Evolutionary conservation across 768 basidiomycete species (phyloP), one percentile per base, ranked within the genome.

Genomic region (Plicaturopsis crispa): DNA sequence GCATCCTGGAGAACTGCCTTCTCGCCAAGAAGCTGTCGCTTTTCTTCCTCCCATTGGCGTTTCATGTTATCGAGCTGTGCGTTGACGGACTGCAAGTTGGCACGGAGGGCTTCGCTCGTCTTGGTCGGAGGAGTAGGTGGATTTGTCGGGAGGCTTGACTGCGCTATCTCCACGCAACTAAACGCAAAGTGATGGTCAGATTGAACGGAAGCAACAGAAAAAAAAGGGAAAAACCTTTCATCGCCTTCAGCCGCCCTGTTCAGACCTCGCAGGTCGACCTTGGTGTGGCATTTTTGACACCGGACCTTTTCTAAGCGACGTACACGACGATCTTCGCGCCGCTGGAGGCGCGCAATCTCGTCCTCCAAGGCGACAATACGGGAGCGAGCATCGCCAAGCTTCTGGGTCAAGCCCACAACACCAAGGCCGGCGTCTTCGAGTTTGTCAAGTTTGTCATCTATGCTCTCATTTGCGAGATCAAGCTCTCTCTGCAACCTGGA

Each of bases 381-480:
- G 11, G 66, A 54, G 6, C 81, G 72, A 6, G 84, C 82, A 46
- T 87, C 84, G 41, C 80, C 82, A 3, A 90, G 71, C 38, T 75
- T 78, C 59, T 68, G 70, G 0, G 82, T 79, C 24, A 88, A 63
- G 5, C 73, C 76, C 32, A 90, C 75, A 30, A 80, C 80, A 20
- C 77, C 85, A 11, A 82, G 56, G 4, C 88, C 88, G 0, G 82
- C 80, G 40, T 89, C 80, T 51, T 87, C 84, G 3, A 93, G 77
- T 36, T 81, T 78, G 53, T 89, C 87, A 12, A 93, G 68, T 55
- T 92, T 91, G 51, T 89, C 81, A 48, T 93, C 91, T 38, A 93
- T 85, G 48, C 75, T 83, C 24, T 83, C 79, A 52, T 93, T 90
- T 7, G 88, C 89, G 2, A 54, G 68, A 45, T 84, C 81, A 19